Conservation (phyloP, 1,284 basidiomycete genomes). For the Moesziomyces parantarcticus region DNA sequence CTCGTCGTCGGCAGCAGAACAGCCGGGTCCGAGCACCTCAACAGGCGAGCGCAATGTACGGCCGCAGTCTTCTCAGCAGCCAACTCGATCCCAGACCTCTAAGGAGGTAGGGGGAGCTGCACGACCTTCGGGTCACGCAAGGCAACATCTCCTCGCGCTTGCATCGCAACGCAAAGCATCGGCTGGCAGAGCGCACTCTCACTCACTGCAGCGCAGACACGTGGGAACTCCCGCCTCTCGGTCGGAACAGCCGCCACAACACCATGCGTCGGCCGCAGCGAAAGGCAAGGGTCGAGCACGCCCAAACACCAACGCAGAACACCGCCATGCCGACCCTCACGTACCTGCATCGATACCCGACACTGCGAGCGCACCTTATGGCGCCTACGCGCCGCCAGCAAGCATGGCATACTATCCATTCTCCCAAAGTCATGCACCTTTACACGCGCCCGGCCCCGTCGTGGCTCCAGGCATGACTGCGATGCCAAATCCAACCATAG, state of each 20-base stretch:
- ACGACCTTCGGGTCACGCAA: background rate
- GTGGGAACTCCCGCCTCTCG: background rate
- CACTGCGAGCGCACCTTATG: background rate
- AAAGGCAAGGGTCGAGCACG: slow-evolving; percentile 32
- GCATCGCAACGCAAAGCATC: background rate
- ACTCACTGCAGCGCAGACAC: background rate
- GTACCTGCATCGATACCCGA: background rate
- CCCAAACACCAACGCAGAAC: background rate
- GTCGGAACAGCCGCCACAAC: background rate
- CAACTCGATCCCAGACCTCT: background rate
- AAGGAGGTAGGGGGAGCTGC: too few species aligned
- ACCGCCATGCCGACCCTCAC: background rate
- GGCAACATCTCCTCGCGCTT: background rate
- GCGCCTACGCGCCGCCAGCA: slow-evolving; percentile 2
- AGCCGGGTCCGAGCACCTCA: background rate
- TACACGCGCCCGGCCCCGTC: slow-evolving; percentile 12
- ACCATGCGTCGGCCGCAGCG: background rate
- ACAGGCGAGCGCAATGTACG: slow-evolving; percentile 1
- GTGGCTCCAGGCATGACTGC: slow-evolving; percentile 7
- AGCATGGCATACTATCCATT: slow-evolving; percentile 24
- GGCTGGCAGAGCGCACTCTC: too few species aligned
- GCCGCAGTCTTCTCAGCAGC: slow-evolving; percentile 2
- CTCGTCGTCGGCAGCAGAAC: background rate
- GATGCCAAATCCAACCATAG: slow-evolving; percentile 15
- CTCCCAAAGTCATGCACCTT: slow-evolving; percentile 9